Percentiles rank a stretch among this genome's conserved stretches.
Conservation (phyloP, 2,329 filamentous ascomycete genomes). For the Calonectria leucothoes region DNA sequence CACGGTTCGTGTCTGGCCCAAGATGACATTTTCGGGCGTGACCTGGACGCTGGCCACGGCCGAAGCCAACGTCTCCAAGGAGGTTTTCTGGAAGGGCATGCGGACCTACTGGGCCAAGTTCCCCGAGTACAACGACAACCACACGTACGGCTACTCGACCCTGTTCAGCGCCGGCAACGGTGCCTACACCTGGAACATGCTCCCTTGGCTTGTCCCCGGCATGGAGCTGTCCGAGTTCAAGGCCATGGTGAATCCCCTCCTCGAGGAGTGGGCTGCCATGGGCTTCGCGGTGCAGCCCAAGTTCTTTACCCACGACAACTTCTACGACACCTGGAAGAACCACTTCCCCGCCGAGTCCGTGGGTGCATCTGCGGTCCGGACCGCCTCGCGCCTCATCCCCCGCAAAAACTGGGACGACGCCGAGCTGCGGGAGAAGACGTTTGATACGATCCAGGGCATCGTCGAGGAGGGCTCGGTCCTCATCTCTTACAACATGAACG, state of each 20-base stretch:
- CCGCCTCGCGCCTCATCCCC: constrained; percentile 55
- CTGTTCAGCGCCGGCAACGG: constrained; percentile 28
- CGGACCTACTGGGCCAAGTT: constrained; percentile 47
- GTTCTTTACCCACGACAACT: constrained; percentile 49
- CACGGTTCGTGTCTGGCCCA: constrained; percentile 43
- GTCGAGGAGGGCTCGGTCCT: constrained; percentile 37
- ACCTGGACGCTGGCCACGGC: constrained; percentile 49
- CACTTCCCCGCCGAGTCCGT: constrained; percentile 50
- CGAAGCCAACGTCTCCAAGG: constrained; percentile 42
- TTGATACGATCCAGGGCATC: constrained; percentile 32
- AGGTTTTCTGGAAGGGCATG: constrained; percentile 47
- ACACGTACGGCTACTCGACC: constrained; percentile 44
- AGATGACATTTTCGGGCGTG: constrained; percentile 47
- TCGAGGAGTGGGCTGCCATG: constrained; percentile 44
- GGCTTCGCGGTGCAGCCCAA: constrained; percentile 43
- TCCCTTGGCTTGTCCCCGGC: constrained; percentile 50
- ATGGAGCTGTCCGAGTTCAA: constrained; percentile 48
- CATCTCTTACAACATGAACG: constrained; percentile 41
- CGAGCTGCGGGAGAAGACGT: constrained; percentile 31
- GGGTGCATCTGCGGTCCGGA: constrained; percentile 37
- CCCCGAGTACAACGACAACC: constrained; percentile 43
- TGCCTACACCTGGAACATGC: constrained; percentile 44
- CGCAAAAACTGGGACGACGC: constrained; percentile 41
- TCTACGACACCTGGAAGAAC: constrained; percentile 52
- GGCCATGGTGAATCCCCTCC: constrained; percentile 44